Percentiles rank a stretch among this genome's conserved stretches.
Conservation (phyloP, 345 rosid species). For the Rhodamnia argentea region DNA sequence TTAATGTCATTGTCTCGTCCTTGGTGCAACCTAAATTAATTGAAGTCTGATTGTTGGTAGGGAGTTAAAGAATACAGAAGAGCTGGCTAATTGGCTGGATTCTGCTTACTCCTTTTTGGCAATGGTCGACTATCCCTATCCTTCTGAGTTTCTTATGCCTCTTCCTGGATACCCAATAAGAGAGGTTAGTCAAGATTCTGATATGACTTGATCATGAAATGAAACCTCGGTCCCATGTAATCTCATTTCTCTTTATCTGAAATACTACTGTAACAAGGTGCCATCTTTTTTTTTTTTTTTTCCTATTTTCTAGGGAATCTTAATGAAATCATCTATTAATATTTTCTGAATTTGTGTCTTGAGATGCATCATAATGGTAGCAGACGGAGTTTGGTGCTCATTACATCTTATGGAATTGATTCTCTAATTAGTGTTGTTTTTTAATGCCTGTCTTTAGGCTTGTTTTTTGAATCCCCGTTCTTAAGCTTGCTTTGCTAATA, state of each 20-base stretch:
- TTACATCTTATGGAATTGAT: not conserved
- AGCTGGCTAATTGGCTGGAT: slow-evolving; percentile 68
- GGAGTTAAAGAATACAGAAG: slow-evolving; percentile 43
- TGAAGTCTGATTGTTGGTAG: slow-evolving; percentile 25
- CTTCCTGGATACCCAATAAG: slow-evolving; percentile 88
- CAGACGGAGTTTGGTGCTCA: not conserved
- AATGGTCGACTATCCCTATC: slow-evolving; percentile 88
- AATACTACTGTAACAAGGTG: not conserved
- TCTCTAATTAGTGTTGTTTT: not conserved
- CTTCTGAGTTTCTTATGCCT: slow-evolving; percentile 85
- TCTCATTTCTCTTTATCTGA: not conserved
- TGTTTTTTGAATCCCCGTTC: not conserved
- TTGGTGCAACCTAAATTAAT: not conserved
- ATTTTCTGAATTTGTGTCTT: not conserved
- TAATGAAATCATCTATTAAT: not conserved
- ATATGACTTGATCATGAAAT: not conserved
- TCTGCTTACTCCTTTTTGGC: slow-evolving; percentile 88
- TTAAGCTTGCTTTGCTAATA: not conserved
- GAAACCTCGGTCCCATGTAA: not conserved
- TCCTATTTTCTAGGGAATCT: not conserved
- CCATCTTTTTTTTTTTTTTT: not conserved
- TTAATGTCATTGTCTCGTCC: not conserved
- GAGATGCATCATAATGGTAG: not conserved
- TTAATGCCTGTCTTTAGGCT: not conserved
- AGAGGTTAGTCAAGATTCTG: slow-evolving; percentile 46